Evolutionary conservation across 305 asterid genomes (phyloP).

Genomic region (Solanum hybrid): DNA sequence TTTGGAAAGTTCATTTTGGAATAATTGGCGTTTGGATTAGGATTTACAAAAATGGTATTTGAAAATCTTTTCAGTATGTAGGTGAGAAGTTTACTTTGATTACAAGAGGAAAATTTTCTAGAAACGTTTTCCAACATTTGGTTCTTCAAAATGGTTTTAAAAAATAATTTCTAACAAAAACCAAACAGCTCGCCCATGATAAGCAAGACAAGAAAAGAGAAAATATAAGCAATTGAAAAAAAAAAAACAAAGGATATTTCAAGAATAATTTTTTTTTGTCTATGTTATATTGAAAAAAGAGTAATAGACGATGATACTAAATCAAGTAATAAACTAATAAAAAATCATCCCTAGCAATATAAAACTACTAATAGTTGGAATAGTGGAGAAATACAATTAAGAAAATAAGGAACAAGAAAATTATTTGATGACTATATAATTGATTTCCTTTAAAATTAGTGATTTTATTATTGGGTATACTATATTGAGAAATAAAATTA

Average conservation of each 20-base stretch:
- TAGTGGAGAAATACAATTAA: background rate
- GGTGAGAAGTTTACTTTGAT: background rate
- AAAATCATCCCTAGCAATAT: background rate
- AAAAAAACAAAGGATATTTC: background rate
- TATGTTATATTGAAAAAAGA: background rate
- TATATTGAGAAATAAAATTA: background rate
- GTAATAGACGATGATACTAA: background rate
- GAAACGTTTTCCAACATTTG: background rate
- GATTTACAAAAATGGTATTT: background rate
- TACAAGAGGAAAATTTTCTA: background rate
- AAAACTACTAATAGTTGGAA: background rate
- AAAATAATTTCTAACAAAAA: background rate
- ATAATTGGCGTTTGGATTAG: background rate
- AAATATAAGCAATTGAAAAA: background rate
- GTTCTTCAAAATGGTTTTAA: background rate
- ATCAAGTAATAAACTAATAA: background rate
- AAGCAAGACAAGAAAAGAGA: background rate
- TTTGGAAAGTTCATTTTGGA: background rate
- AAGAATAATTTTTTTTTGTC: background rate
- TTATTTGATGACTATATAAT: background rate
- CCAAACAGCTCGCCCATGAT: background rate
- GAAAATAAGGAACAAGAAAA: background rate
- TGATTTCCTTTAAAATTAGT: background rate
- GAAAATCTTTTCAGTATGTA: background rate
- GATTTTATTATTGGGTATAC: background rate